Percentiles rank a stretch among this genome's conserved stretches.
phyloP scores from a whole-genome alignment of 495 filamentous ascomycete species.

The Penicillium crystallinum region DNA sequence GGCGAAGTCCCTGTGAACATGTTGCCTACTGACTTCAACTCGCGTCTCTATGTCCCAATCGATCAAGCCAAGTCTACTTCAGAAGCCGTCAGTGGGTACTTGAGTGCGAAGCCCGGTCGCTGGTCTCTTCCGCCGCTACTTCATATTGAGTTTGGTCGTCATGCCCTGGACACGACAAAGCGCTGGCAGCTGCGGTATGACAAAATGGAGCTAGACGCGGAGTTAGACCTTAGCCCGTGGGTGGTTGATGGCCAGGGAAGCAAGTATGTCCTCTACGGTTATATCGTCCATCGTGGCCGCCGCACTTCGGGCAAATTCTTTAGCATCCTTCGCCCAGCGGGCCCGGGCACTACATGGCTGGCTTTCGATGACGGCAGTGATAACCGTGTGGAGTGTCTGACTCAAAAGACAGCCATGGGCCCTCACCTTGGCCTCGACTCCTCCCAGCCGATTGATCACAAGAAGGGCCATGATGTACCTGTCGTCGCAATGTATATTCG shows the following conservation, averaged over 20 bases:
- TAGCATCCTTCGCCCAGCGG: constrained; percentile 55
- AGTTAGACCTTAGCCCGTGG: constrained; percentile 40
- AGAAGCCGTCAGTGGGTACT: constrained; percentile 28
- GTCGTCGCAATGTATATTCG: constrained; percentile 55
- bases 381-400: constrained; percentile 53
- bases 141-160: constrained; percentile 55
- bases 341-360: constrained; percentile 54
- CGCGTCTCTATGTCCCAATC: constrained; percentile 34
- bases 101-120: constrained; percentile 30
- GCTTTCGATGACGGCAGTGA: constrained; percentile 53
- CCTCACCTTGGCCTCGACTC: constrained; percentile 47
- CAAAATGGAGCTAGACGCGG: constrained; percentile 50
- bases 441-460: constrained; percentile 34
- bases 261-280: constrained; percentile 56
- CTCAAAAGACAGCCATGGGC: constrained; percentile 51
- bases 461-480: constrained; percentile 53
- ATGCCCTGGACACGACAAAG: constrained; percentile 45
- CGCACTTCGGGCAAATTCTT: constrained; percentile 59
- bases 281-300: constrained; percentile 56
- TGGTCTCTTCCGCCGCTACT: constrained; percentile 48
- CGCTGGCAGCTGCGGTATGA: constrained; percentile 58
- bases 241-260: constrained; percentile 30
- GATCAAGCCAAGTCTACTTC: constrained; percentile 31
- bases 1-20: constrained; percentile 20
- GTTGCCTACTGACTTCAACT: constrained; percentile 37